Base-by-base conservation (phyloP, 1,284 basidiomycete species). In the Tylopilus orsonianus region DNA sequence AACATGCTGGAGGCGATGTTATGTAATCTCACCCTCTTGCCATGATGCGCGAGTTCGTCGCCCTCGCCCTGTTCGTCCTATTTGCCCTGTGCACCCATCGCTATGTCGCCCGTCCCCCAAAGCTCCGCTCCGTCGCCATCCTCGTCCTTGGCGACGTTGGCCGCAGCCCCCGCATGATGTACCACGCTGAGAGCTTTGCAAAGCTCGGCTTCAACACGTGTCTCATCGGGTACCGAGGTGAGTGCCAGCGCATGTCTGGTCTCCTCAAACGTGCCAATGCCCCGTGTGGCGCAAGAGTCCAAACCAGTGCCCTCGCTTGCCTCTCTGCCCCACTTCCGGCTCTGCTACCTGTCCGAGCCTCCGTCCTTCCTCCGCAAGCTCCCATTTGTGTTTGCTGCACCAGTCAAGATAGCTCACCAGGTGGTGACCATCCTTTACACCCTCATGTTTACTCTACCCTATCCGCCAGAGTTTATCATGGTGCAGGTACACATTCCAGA, bases 81-180 rank as follows among this genome's bases (percentile, higher is more conserved):
- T 46, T 46, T 40, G 36, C 58, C 68, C 53, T 56, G 49, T 12
- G 52, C 36, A 5, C 14, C 8, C 59, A 54, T 36, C 12, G 13
- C 5, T 51, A 69, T 64, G 54, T 56, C 0, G 54, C 16, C 18
- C 59, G 68, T 41, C 60, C 69, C 18, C 78, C 78, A 30, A 72
- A 71, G 22, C 67, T 77, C 26, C 83, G 85, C 18, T 81, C 88
- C 1, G 90, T 93, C 10, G 90, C 86, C 1, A 84, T 99, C 40
- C 74, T 99, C 23, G 97, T 99, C 2, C 77, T 99, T 8, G 97
- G 97, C 7, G 97, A 99, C 70, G 84, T 99, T 41, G 97, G 94
- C 1, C 79, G 96, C 41, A 94, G 90, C 64, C 97, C 97, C 8
- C 79, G 97, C 32, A 98, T 98, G 93, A 97, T 98, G 90, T 97